Evolutionary conservation across 1,284 basidiomycete species (phyloP), one percentile per base, ranked within the genome.

Genomic region (Heterobasidion occidentale): DNA sequence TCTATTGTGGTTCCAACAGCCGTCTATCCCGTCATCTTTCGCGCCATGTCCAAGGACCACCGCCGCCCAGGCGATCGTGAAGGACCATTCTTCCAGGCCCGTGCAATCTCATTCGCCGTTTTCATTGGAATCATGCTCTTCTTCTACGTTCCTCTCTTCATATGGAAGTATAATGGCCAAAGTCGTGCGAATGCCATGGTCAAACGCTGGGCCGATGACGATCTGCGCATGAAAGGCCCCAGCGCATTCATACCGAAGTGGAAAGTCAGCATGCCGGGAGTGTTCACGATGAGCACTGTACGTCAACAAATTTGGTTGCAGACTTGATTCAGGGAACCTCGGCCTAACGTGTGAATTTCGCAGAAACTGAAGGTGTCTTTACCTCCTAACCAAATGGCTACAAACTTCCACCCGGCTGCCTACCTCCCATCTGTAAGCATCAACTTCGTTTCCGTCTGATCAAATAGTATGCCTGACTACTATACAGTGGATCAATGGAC

Each of bases 111-210:
- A 17, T 62, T 80, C 42, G 72, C 62, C 3, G 60, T 74, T 27
- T 74, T 72, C 45, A 17, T 80, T 44, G 77, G 65, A 9, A 63
- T 73, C 11, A 59, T 75, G 54, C 42, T 76, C 36, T 44, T 80
- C 54, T 73, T 80, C 62, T 68, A 70, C 52, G 42, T 68, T 1
- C 81, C 81, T 3, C 65, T 81, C 50, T 52, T 73, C 48, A 54
- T 74, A 27, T 83, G 80, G 80, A 83, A 83, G 62, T 68, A 65
- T 20, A 61, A 71, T 44, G 81, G 81, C 35, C 75, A 71, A 59
- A 63, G 64, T 27, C 70, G 72, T 35, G 71, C 79, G 38, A 74
- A 65, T 59, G 61, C 58, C 57, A 62, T 81, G 65, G 64, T 74
- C 2, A 61, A 66, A 27, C 67, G 68, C 51, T 83, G 81, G 76